Evolutionary conservation across 768 basidiomycete species (phyloP).

Genomic region (Phanerochaete sordida): DNA sequence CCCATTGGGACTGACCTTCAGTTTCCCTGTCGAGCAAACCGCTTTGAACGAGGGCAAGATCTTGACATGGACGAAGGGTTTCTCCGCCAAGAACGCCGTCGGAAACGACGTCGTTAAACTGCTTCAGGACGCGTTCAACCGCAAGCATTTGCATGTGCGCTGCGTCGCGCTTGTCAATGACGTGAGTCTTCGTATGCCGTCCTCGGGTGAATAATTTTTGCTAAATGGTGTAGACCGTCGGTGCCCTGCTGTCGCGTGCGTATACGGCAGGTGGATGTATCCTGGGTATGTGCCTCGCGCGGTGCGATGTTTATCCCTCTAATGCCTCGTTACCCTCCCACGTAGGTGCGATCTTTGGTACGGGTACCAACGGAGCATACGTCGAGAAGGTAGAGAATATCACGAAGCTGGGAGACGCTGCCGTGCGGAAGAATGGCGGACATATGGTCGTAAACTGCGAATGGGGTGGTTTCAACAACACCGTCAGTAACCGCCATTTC

Average conservation of each 20-base stretch:
- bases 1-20: slow-evolving; percentile 90
- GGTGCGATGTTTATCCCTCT: neutral
- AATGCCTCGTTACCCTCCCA: neutral
- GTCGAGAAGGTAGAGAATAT: slow-evolving; percentile 85
- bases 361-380: slow-evolving; percentile 98
- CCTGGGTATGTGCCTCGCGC: slow-evolving; percentile 38
- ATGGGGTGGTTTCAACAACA: slow-evolving; percentile 98
- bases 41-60: slow-evolving; percentile 88
- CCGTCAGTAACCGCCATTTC: slow-evolving; percentile 43
- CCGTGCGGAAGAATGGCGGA: slow-evolving; percentile 57
- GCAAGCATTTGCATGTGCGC: slow-evolving; percentile 88
- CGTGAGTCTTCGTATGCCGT: slow-evolving; percentile 42
- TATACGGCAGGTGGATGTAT: slow-evolving; percentile 92
- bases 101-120: slow-evolving; percentile 88
- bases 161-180: slow-evolving; percentile 94
- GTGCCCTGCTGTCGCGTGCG: slow-evolving; percentile 87
- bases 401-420: slow-evolving; percentile 70
- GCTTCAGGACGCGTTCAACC: slow-evolving; percentile 87
- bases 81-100: slow-evolving; percentile 85
- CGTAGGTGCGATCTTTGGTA: slow-evolving; percentile 84
- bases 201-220: neutral
- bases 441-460: slow-evolving; percentile 96
- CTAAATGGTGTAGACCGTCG: slow-evolving; percentile 69
- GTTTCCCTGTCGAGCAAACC: slow-evolving; percentile 96
- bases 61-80: slow-evolving; percentile 95